Base-by-base conservation (phyloP, 192 early-diverging fungal species). In the Coemansia biformis region DNA sequence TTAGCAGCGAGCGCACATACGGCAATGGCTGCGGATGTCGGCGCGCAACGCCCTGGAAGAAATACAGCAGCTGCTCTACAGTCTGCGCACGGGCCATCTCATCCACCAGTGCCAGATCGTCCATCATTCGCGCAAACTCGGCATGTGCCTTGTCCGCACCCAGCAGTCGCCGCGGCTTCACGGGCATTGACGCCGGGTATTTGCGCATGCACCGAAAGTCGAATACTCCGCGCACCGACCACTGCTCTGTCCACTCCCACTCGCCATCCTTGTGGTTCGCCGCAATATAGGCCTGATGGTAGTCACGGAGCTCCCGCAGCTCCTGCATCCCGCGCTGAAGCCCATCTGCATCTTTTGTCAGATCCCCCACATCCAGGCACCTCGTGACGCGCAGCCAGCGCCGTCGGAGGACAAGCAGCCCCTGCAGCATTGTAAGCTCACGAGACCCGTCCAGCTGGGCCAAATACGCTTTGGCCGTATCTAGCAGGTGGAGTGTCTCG, bases 131-230 rank as follows among this genome's bases (percentile, higher is more conserved):
- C n/a, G 18, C 21, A 17, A 72, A 43, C 17, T 30, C 38, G 22
- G 9, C 23, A 24, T 50, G 57, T 15, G 61, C 33, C 19, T 43
- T 48, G 3, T 3, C 24, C 13, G 21, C 40, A 14, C 29, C 21
- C 33, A 59, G 22, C 43, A 72, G 49, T 31, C 41, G 42, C 11
- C 41, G 41, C 15, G 68, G 68, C 62, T 64, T 63, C 43, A 65
- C 40, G 11, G 68, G 68, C 21, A 45, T 51, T 26, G 59, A 31
- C 23, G 53, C 42, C 62, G 68, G 52, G 26, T 57, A 72, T 30
- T 43, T 46, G 41, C 62, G 68, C 68, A 72, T 72, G 50, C 68
- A 72, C 38, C 59, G 59, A 16, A 12, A 11, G 42, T 72, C 68
- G 8, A 72, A 72, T 17, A 47, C 57, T 0, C 68, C 68, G 13